These are phyloP conservation scores for Penicillium sp. DNA, from an alignment of 2,329 filamentous ascomycete genomes.

Conservation along the genomic window DNA sequence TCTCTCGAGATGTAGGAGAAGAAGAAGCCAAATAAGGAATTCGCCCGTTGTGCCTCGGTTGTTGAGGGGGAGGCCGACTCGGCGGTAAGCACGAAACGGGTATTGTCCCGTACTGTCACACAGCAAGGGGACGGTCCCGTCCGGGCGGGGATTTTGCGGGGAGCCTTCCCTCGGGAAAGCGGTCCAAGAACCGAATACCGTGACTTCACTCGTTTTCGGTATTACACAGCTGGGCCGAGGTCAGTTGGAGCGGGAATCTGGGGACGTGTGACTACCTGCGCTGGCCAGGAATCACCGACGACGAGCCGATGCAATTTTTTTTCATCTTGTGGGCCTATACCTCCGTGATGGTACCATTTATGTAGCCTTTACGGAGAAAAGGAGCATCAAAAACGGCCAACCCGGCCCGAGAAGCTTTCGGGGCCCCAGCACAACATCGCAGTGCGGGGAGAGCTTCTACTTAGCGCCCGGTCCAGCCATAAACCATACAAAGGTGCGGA, in stretches of 20 bases:
- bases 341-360: not conserved
- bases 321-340: not conserved
- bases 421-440: not conserved
- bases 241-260: not conserved
- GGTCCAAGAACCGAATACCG: constrained; percentile 1
- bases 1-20: constrained; percentile 11
- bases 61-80: constrained; percentile 14
- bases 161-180: constrained; percentile 8
- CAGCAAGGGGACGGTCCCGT: constrained; percentile 7
- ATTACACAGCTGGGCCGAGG: not conserved
- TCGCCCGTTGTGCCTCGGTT: constrained; percentile 21
- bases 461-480: constrained; percentile 5
- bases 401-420: not conserved
- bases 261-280: not conserved
- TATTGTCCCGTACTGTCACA: constrained; percentile 3
- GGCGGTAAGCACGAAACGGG: constrained; percentile 2
- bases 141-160: not conserved
- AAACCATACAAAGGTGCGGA: not conserved
- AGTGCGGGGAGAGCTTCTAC: constrained; percentile 16
- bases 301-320: not conserved
- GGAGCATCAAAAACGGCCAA: not conserved
- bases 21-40: constrained; percentile 10
- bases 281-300: not conserved
- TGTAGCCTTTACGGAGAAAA: not conserved
- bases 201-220: not conserved